phyloP scores from a whole-genome alignment of 345 rosid species.

The Rhodamnia rubescens region DNA sequence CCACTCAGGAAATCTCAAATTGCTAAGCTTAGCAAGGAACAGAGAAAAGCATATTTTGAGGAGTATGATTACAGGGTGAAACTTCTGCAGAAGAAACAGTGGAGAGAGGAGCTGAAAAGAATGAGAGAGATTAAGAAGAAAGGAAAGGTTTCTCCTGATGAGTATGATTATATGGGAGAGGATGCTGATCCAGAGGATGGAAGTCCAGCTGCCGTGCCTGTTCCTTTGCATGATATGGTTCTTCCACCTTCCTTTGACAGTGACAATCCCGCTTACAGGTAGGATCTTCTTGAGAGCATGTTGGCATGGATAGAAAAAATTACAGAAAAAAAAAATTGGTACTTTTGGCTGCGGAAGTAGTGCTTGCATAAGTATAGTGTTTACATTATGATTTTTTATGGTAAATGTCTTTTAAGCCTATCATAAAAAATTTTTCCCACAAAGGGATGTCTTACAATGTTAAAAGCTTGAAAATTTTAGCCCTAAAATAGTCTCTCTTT shows the following conservation, averaged over 20 bases:
- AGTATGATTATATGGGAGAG: constrained; percentile 42
- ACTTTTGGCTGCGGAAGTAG: neutral
- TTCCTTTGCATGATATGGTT: constrained; percentile 83
- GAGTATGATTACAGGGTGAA: constrained; percentile 96
- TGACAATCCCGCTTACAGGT: constrained; percentile 72
- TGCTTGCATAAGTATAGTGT: neutral
- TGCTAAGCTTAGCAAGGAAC: constrained; percentile 71
- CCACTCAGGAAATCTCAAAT: constrained; percentile 73
- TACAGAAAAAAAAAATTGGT: neutral
- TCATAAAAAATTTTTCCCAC: neutral
- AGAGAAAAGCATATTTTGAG: constrained; percentile 72
- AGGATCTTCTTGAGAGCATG: neutral
- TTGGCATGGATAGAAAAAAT: neutral
- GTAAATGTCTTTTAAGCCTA: neutral
- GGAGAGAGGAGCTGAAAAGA: constrained; percentile 77
- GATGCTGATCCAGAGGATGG: constrained; percentile 62
- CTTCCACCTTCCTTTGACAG: constrained; percentile 85
- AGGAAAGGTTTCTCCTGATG: constrained; percentile 51
- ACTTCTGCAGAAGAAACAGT: constrained; percentile 84
- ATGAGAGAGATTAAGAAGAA: constrained; percentile 77
- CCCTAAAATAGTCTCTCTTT: neutral
- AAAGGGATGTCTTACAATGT: neutral
- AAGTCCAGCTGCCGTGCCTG: constrained; percentile 80
- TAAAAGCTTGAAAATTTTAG: neutral
- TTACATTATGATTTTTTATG: neutral